phyloP scores from a whole-genome alignment of 2,329 filamentous ascomycete species.

The Trichoderma sp. region DNA sequence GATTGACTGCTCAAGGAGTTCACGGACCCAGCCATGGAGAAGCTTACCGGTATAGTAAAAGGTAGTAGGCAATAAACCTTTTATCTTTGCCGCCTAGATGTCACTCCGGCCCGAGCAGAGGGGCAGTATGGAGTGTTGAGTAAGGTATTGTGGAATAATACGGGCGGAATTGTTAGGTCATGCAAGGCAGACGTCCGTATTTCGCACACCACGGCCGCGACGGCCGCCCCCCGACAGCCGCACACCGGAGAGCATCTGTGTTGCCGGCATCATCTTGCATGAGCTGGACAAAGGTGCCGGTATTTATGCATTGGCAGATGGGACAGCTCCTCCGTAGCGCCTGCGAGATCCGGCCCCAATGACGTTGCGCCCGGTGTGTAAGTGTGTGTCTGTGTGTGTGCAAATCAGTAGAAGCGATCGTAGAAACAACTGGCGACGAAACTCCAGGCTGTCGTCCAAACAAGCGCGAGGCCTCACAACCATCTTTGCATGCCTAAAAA shows the following conservation, averaged over 20 bases:
- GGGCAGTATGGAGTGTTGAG: not conserved
- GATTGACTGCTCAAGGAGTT: constrained; percentile 1
- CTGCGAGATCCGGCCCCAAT: not conserved
- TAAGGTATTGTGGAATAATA: not conserved
- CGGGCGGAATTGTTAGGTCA: not conserved
- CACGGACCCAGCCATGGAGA: not conserved
- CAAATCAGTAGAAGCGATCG: not conserved
- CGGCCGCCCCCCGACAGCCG: not conserved
- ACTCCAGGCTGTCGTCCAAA: not conserved
- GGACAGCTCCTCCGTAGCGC: not conserved
- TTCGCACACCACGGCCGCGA: not conserved
- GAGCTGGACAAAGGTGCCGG: not conserved
- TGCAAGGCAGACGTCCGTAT: not conserved
- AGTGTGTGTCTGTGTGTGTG: not conserved
- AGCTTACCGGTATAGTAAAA: not conserved
- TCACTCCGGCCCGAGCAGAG: not conserved
- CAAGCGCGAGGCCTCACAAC: constrained; percentile 3
- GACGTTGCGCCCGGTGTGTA: not conserved
- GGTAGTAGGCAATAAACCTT: not conserved
- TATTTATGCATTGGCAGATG: not conserved
- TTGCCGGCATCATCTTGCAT: not conserved
- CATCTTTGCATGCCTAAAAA: not conserved
- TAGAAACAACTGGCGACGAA: not conserved
- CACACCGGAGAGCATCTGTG: not conserved
- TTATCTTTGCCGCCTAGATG: not conserved